phyloP scores from a whole-genome alignment of 306 rosid genomes.

The Glycine tomentella region DNA sequence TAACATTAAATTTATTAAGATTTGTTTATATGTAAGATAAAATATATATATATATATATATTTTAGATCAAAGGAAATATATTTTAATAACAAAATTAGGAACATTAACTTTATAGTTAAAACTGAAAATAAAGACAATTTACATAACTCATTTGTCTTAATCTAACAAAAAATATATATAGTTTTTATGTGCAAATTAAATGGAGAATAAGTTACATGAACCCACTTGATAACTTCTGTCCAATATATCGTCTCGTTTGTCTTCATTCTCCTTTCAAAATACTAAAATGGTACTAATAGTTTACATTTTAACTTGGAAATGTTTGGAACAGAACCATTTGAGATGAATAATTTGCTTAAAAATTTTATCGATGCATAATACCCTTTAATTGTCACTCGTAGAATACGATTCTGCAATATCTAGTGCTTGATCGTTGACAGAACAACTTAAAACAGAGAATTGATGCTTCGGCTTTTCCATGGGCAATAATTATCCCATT shows the following conservation, averaged over 20 bases:
- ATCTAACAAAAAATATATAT: too few species aligned
- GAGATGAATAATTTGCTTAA: slow-evolving; percentile 13
- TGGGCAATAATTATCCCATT: slow-evolving; percentile 39
- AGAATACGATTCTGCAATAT: slow-evolving; percentile 56
- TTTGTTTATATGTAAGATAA: too few species aligned
- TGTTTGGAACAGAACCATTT: slow-evolving; percentile 25
- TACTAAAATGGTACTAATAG: not conserved
- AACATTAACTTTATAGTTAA: not conserved
- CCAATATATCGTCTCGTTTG: not conserved
- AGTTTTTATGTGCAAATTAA: too few species aligned
- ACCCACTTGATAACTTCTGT: not conserved
- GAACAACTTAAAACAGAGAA: slow-evolving; percentile 43
- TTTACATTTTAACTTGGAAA: not conserved
- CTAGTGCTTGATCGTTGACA: slow-evolving; percentile 50
- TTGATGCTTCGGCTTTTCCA: slow-evolving; percentile 46
- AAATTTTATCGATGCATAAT: slow-evolving; percentile 14
- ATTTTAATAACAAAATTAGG: not conserved
- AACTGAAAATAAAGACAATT: not conserved
- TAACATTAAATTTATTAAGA: too few species aligned
- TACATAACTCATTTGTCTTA: not conserved
- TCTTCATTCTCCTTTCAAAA: not conserved
- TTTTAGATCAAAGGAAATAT: too few species aligned
- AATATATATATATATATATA: too few species aligned
- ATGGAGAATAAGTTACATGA: not conserved
- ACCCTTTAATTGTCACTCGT: slow-evolving; percentile 28